A percentile compares a stretch with the other conserved stretches of the same genome.
These are phyloP conservation scores for Raphanus sativus DNA, from an alignment of 345 rosid genomes.

Conservation along the genomic window DNA sequence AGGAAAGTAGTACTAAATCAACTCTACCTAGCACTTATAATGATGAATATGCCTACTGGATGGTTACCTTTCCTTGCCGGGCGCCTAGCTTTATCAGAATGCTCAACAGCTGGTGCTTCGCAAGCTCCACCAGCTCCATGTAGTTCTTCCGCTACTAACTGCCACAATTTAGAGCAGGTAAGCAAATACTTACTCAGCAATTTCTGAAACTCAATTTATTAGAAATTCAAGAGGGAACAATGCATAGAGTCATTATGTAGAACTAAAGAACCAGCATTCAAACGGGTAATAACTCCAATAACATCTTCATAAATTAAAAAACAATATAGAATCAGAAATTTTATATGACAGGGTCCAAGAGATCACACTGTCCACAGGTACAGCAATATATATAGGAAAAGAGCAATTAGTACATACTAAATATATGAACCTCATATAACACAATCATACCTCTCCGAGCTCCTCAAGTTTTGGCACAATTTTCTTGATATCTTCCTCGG, in stretches of 20 bases:
- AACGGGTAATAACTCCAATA: background rate
- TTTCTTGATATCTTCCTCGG: conserved; percentile 81
- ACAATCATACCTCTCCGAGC: conserved; percentile 61
- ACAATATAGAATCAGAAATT: background rate
- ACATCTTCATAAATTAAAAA: background rate
- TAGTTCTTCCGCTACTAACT: conserved; percentile 72
- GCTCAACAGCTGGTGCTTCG: conserved; percentile 52
- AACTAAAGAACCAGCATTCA: conserved; percentile 8
- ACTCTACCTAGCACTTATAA: conserved; percentile 7
- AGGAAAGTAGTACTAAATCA: background rate
- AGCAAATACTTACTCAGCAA: conserved; percentile 10
- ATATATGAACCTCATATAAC: background rate
- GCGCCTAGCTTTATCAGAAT: conserved; percentile 53
- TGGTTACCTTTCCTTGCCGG: conserved; percentile 71
- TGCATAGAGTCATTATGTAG: background rate
- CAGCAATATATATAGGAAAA: background rate
- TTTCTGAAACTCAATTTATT: background rate
- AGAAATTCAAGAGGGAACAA: conserved; percentile 3
- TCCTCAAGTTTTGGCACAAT: conserved; percentile 77
- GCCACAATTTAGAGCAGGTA: conserved; percentile 27
- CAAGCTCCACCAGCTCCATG: conserved; percentile 50
- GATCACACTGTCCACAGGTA: conserved; percentile 8
- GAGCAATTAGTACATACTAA: background rate
- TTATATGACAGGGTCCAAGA: conserved; percentile 6
- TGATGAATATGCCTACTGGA: conserved; percentile 9